Conservation (phyloP, 352 stramenopile genomes). For the Plasmopara muralis region DNA sequence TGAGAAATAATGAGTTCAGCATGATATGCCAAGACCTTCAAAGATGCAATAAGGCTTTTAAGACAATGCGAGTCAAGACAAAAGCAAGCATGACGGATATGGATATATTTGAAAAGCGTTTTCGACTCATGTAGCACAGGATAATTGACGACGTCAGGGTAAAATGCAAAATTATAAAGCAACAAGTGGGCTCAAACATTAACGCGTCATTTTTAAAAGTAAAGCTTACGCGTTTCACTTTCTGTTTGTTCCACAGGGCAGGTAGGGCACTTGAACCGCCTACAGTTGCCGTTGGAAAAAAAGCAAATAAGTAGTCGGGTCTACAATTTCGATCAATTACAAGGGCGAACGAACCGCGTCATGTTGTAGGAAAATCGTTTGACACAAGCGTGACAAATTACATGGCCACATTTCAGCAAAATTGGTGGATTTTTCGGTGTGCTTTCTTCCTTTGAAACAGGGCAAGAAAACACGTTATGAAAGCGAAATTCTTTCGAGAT, state of each 20-base stretch:
- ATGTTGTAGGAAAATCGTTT: conserved; percentile 77
- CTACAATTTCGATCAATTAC: not conserved
- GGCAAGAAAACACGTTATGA: conserved; percentile 84
- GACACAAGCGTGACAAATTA: conserved; percentile 78
- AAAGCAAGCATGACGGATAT: conserved; percentile 26
- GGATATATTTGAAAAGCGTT: conserved; percentile 36
- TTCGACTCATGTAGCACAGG: conserved; percentile 14
- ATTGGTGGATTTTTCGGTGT: conserved; percentile 77
- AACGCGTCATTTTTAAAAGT: conserved; percentile 42
- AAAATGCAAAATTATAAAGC: conserved; percentile 13
- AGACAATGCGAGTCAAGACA: conserved; percentile 8
- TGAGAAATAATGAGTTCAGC: not conserved
- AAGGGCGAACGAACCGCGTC: conserved; percentile 39
- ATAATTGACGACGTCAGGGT: conserved; percentile 12
- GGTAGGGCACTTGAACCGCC: conserved; percentile 84
- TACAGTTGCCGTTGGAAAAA: conserved; percentile 7
- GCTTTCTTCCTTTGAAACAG: conserved; percentile 83
- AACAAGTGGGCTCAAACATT: conserved; percentile 11
- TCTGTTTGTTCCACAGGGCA: conserved; percentile 79
- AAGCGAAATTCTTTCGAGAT: conserved; percentile 77
- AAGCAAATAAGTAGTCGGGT: not conserved
- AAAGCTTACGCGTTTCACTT: conserved; percentile 64
- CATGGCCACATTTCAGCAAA: conserved; percentile 83
- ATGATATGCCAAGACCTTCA: conserved; percentile 2
- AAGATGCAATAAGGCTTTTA: conserved; percentile 1